Base-by-base conservation (phyloP, 805 yeast species). In the Maudiozyma pseudohumilis region DNA sequence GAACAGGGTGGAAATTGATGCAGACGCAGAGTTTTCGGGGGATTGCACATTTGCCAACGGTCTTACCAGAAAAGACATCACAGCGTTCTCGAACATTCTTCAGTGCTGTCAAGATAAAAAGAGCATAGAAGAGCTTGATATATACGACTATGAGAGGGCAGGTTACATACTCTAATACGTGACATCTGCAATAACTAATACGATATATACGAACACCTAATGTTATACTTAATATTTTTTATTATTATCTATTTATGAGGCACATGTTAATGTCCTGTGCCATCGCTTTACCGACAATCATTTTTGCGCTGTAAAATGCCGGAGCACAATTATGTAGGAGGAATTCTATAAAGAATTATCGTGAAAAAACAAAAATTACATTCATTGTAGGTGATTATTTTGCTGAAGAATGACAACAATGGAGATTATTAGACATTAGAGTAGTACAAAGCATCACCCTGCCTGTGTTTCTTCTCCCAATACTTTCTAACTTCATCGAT, bases 401-500 rank as follows among this genome's bases (percentile, higher is more conserved):
- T n/a, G n/a, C n/a, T n/a, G n/a, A n/a, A n/a, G n/a, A n/a, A n/a
- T n/a, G n/a, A n/a, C n/a, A n/a, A n/a, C n/a, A n/a, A n/a, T n/a
- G n/a, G n/a, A n/a, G n/a, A n/a, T n/a, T n/a, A n/a, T 37, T 33
- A 50, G 9, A 51, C 55, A 26, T 43, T 45, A 6, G 54, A 49
- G 32, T 48, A 48, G 19, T 43, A 42, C 19, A 36, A 38, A 23
- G 52, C 42, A 23, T 49, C 52, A 6, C 29, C 29, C 11, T 35
- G 21, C 7, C 36, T 30, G 18, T 44, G 49, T 40, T 45, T 53
- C 23, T 52, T 56, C 17, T 27, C 40, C 39, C 48, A 49, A 48
- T 40, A 75, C 63, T 89, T 89, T 55, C 87, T 72, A 29, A 68
- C 49, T 62, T 89, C 98, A 62, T 92, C 98, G 10, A 74, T 85